Conservation (phyloP, 495 filamentous ascomycete species). For the Aspergillus funiculosus region DNA sequence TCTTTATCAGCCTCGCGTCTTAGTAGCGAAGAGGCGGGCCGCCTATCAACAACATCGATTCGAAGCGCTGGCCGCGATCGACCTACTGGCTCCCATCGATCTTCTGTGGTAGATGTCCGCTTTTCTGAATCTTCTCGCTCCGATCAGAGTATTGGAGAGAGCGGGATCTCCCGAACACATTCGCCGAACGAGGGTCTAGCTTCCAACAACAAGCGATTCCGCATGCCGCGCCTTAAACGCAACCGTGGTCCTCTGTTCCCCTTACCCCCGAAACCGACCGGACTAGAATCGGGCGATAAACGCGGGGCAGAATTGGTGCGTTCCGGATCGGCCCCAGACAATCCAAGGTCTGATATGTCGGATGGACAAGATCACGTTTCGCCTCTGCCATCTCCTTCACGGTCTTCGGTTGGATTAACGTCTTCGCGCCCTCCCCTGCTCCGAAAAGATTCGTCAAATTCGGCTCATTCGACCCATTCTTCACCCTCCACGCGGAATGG, state of each 20-base stretch:
- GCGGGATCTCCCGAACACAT: slow-evolving; percentile 42
- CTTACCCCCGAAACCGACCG: slow-evolving; percentile 60
- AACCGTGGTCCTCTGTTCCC: slow-evolving; percentile 85
- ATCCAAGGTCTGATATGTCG: slow-evolving; percentile 23
- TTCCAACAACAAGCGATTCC: slow-evolving; percentile 70
- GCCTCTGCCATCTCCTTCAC: slow-evolving; percentile 53
- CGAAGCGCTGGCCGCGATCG: slow-evolving; percentile 53
- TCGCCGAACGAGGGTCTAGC: slow-evolving; percentile 30
- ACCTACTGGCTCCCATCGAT: slow-evolving; percentile 59
- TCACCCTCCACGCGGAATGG: slow-evolving; percentile 53
- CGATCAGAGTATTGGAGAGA: slow-evolving; percentile 78
- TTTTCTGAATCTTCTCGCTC: slow-evolving; percentile 90
- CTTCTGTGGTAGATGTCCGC: slow-evolving; percentile 62
- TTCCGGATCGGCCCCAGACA: slow-evolving; percentile 21
- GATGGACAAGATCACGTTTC: slow-evolving; percentile 38
- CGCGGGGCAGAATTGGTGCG: slow-evolving; percentile 25
- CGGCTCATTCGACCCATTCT: slow-evolving; percentile 63
- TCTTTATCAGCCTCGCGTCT: slow-evolving; percentile 44
- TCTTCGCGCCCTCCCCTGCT: slow-evolving; percentile 39
- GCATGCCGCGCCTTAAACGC: slow-evolving; percentile 73
- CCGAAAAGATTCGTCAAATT: slow-evolving; percentile 60
- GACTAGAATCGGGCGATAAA: slow-evolving; percentile 14
- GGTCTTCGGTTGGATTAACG: slow-evolving; percentile 42
- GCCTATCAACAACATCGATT: slow-evolving; percentile 47
- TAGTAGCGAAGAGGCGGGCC: slow-evolving; percentile 64